Base-by-base conservation (phyloP, 768 basidiomycete genomes). In the Multifurca ochricompacta region DNA sequence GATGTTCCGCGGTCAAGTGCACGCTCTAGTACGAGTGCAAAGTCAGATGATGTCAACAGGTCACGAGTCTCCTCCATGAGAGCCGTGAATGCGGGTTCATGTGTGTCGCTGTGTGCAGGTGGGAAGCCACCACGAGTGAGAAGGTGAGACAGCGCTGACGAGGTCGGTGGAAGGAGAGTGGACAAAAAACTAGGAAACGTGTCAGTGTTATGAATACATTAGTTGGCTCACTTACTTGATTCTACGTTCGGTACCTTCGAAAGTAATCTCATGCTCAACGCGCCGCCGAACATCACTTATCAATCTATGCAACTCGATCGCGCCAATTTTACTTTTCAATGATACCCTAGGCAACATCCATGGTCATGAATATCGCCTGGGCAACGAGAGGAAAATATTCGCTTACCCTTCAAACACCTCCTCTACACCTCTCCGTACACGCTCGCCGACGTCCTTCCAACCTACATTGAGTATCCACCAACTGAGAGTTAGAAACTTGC, bases 401-500 rank as follows among this genome's bases (percentile, higher is more conserved):
- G 67, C 87, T 60, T 56, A 94, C 93, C 81, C 80, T 49, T 89
- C 84, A 53, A 96, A 89, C 0, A 88, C 89, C 54, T 85, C 84
- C 62, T 90, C 84, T 0, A 93, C 90, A 0, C 79, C 85, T 31
- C 77, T 70, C 60, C 83, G 70, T 0, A 93, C 87, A 35, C 88
- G 73, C 59, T 82, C 81, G 0, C 79, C 82, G 0, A 97, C 77
- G 54, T 85, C 84, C 61, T 85, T 87, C 92, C 93, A 95, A 0
- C 94, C 92, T 3, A 91, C 85, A 64, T 96, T 84, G 51, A 95
- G 63, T 9, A 95, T 73, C 91, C 92, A 95, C 91, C 92, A 97
- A 35, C 83, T 88, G 62, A 94, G 77, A 0, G 87, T 91, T 46
- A 96, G 71, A 65, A 82, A 97, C 64, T 83, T 80, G 56, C 80